Evolutionary conservation across 2,329 filamentous ascomycete genomes (phyloP).

Genomic region (Ilyonectria mors-panacis): DNA sequence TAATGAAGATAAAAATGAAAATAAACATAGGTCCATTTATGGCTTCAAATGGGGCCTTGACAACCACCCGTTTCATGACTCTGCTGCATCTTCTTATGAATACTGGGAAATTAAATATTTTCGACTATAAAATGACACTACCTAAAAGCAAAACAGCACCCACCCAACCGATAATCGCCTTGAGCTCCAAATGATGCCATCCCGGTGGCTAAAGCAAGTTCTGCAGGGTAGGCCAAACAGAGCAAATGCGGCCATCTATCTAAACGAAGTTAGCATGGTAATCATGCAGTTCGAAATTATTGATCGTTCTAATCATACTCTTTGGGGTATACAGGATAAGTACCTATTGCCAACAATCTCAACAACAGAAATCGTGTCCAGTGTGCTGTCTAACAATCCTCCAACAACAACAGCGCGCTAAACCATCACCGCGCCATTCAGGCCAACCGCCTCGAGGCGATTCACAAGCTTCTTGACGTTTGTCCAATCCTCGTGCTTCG

Average conservation of each 20-base stretch:
- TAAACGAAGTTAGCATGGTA: not conserved
- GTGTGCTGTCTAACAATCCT: conserved; percentile 37
- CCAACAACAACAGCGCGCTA: conserved; percentile 44
- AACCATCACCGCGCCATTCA: conserved; percentile 63
- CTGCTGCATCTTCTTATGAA: no score
- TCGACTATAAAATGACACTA: no score
- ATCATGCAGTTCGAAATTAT: conserved; percentile 9
- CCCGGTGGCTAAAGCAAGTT: not conserved
- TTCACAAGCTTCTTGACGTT: conserved; percentile 91
- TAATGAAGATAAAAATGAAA: no score
- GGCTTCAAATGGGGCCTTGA: no score
- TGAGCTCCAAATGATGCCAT: no score
- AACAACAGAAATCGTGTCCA: conserved; percentile 36
- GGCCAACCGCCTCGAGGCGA: conserved; percentile 76
- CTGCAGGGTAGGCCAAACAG: not conserved
- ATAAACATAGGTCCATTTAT: no score
- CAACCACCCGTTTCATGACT: no score
- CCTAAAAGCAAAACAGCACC: no score
- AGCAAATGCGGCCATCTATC: not conserved
- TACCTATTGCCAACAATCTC: conserved; percentile 35
- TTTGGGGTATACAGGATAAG: conserved; percentile 46
- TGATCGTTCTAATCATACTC: conserved; percentile 23
- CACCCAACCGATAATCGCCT: no score
- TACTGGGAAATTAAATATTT: no score
- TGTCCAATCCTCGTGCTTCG: conserved; percentile 91